phyloP scores from a whole-genome alignment of 2,329 filamentous ascomycete genomes.

The Talaromyces amestolkiae region DNA sequence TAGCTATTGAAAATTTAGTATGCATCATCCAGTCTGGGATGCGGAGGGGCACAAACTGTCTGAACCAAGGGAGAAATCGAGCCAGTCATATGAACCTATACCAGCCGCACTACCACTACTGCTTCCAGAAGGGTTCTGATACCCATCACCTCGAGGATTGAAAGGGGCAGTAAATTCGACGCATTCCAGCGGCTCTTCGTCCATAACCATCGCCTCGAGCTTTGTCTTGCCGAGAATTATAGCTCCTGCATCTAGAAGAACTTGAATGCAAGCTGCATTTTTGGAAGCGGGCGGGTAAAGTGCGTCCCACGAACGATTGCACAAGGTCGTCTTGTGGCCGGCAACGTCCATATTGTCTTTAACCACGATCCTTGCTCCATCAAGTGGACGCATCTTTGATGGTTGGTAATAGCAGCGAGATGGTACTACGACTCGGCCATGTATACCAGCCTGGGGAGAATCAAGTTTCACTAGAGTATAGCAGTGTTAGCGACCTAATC shows the following conservation, averaged over 20 bases:
- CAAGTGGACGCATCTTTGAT: too few relatives aligned
- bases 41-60: conserved; percentile 29
- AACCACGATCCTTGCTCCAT: conserved; percentile 50
- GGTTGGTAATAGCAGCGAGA: too few relatives aligned
- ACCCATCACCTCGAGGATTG: conserved; percentile 28
- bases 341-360: conserved; percentile 62
- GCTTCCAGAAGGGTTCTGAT: conserved; percentile 30
- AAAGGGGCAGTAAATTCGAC: conserved; percentile 32
- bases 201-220: conserved; percentile 29
- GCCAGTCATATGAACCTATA: conserved; percentile 38
- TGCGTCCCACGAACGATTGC: conserved; percentile 58
- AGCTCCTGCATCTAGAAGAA: conserved; percentile 59
- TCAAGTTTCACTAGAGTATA: too few relatives aligned
- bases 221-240: conserved; percentile 33
- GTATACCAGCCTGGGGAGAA: too few relatives aligned
- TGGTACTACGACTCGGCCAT: too few relatives aligned
- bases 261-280: conserved; percentile 53
- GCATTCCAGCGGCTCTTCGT: conserved; percentile 23
- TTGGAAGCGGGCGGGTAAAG: conserved; percentile 48
- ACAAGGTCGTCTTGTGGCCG: conserved; percentile 56
- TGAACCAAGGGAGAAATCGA: conserved; percentile 51
- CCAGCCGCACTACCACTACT: conserved; percentile 28
- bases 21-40: too few relatives aligned
- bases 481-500: too few relatives aligned
- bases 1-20: too few relatives aligned